A percentile compares a stretch with the other conserved stretches of the same genome.
Conservation (phyloP, 768 basidiomycete genomes). For the Chalciporus chontae region DNA sequence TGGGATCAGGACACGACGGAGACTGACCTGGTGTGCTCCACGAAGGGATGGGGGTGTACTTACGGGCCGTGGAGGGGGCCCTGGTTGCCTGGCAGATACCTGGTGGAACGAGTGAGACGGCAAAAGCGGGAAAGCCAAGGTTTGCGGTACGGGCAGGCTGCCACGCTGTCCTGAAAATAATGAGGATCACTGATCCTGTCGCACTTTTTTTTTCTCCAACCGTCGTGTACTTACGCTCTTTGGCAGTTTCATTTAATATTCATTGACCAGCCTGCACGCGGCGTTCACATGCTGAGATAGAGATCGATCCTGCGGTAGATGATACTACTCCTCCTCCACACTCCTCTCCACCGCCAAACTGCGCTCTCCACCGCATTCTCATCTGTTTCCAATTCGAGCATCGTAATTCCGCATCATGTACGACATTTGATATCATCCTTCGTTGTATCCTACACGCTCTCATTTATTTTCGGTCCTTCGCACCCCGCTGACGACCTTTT, state of each 20-base stretch:
- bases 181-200: constrained; percentile 14
- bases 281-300: constrained; percentile 8
- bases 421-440: neutral
- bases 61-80: constrained; percentile 9
- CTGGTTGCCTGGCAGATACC: constrained; percentile 31
- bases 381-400: too few relatives aligned
- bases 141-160: constrained; percentile 26
- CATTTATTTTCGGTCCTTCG: neutral
- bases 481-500: neutral
- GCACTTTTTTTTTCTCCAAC: neutral
- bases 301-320: too few relatives aligned
- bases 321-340: neutral
- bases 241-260: constrained; percentile 17
- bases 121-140: constrained; percentile 22
- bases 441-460: neutral
- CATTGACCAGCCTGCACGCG: constrained; percentile 5
- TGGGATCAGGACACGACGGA: constrained; percentile 27
- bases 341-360: neutral
- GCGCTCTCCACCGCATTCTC: neutral
- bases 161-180: constrained; percentile 26
- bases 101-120: constrained; percentile 19
- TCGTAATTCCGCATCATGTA: neutral
- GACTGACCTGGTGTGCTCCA: constrained; percentile 18
- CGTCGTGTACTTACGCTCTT: constrained; percentile 19
- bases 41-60: neutral